Evolutionary conservation across 306 rosid species (phyloP).

Genomic region (Senna tora): DNA sequence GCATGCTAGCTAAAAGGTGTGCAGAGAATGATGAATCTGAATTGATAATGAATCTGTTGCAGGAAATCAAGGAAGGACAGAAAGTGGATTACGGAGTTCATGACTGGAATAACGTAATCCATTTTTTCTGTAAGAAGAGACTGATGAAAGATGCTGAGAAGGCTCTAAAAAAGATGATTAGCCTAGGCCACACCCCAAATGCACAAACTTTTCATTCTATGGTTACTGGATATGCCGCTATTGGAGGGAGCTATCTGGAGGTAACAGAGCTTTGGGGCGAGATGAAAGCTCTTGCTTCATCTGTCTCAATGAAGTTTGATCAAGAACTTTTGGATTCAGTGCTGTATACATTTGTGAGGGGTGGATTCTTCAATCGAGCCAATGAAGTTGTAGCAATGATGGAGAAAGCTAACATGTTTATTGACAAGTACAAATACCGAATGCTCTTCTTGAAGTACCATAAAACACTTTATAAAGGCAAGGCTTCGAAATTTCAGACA

Average conservation of each 20-base stretch:
- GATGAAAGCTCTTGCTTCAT: constrained; percentile 80
- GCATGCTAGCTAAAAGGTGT: constrained; percentile 47
- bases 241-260: constrained; percentile 84
- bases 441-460: constrained; percentile 88
- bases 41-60: constrained; percentile 68
- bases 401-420: constrained; percentile 79
- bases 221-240: constrained; percentile 87
- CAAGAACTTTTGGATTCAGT: constrained; percentile 93
- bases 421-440: constrained; percentile 87
- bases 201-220: constrained; percentile 88
- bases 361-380: constrained; percentile 79
- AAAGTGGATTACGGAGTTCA: constrained; percentile 69
- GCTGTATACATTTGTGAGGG: constrained; percentile 82
- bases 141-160: constrained; percentile 87
- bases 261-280: constrained; percentile 91
- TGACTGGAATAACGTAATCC: constrained; percentile 92
- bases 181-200: constrained; percentile 77
- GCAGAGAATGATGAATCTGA: constrained; percentile 54
- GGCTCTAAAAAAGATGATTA: constrained; percentile 84
- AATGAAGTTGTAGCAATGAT: constrained; percentile 82
- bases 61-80: constrained; percentile 85
- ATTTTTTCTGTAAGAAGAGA: constrained; percentile 77
- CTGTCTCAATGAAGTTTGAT: constrained; percentile 78
- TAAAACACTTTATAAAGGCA: constrained; percentile 82
- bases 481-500: constrained; percentile 79